A percentile compares a stretch with the other conserved stretches of the same genome.
phyloP scores from a whole-genome alignment of 306 rosid genomes.

The Astragalus glycyphyllos region DNA sequence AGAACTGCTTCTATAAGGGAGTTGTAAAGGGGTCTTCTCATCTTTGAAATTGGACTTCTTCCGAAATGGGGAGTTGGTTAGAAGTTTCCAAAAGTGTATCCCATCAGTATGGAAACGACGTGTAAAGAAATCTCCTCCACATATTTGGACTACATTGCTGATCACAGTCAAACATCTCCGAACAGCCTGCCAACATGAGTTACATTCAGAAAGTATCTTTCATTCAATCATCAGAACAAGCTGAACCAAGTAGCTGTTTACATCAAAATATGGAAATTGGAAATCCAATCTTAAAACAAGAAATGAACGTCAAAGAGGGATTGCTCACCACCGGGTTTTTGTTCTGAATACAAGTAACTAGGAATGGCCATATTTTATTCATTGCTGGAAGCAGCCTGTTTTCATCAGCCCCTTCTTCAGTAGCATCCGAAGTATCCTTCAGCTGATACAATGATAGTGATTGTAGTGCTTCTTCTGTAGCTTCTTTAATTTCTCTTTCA shows the following conservation, averaged over 20 bases:
- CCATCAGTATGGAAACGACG: constrained; percentile 86
- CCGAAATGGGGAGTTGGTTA: constrained; percentile 69
- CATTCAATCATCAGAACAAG: neutral
- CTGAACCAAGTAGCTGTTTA: constrained; percentile 13
- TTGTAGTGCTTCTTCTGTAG: constrained; percentile 63
- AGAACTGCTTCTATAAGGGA: constrained; percentile 74
- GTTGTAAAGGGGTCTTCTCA: constrained; percentile 66
- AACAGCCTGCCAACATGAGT: constrained; percentile 59
- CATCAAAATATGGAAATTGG: neutral
- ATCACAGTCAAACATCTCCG: constrained; percentile 71
- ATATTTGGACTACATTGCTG: constrained; percentile 64
- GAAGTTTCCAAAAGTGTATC: constrained; percentile 79
- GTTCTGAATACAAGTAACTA: constrained; percentile 77
- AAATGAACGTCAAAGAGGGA: constrained; percentile 33
- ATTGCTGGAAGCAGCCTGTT: constrained; percentile 95
- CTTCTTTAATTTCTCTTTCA: constrained; percentile 77
- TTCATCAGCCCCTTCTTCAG: constrained; percentile 76
- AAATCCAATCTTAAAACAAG: constrained; percentile 13
- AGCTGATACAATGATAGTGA: constrained; percentile 64
- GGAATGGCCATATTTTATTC: constrained; percentile 94
- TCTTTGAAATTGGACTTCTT: constrained; percentile 56
- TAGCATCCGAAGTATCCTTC: constrained; percentile 65
- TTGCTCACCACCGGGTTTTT: constrained; percentile 74
- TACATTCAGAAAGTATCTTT: constrained; percentile 6
- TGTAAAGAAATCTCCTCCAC: constrained; percentile 89